phyloP scores from a whole-genome alignment of 768 basidiomycete species.

The Boletus rufocinnamomeus region DNA sequence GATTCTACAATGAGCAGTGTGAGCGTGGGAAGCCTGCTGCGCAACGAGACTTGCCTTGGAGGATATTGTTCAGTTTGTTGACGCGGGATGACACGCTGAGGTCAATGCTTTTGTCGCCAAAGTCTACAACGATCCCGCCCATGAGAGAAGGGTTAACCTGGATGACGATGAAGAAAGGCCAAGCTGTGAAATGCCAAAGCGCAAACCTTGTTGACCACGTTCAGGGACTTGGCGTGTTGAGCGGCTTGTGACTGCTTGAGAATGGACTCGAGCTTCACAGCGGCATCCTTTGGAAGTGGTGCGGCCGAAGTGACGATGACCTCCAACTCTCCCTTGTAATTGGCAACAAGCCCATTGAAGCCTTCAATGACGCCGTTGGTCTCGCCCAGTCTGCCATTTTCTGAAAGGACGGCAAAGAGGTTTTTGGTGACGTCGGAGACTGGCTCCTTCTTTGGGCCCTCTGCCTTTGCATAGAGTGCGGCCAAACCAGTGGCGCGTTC shows the following conservation, averaged over 20 bases:
- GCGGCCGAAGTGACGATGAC: conserved; percentile 89
- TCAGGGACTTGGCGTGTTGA: conserved; percentile 83
- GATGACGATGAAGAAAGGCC: conserved; percentile 9
- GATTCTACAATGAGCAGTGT: conserved; percentile 25
- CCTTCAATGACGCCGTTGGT: conserved; percentile 85
- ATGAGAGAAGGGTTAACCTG: conserved; percentile 91
- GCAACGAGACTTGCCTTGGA: conserved; percentile 63
- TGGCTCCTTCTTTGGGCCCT: conserved; percentile 71
- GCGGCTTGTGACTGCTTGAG: conserved; percentile 87
- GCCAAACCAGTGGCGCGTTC: conserved; percentile 74
- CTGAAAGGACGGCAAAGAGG: conserved; percentile 83
- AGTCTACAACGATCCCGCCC: conserved; percentile 93
- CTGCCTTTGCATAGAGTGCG: conserved; percentile 66
- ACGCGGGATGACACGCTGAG: conserved; percentile 92
- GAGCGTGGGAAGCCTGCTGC: conserved; percentile 9
- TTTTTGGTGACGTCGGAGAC: conserved; percentile 89
- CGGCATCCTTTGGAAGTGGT: conserved; percentile 74
- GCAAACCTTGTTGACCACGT: conserved; percentile 87
- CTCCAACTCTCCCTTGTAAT: conserved; percentile 91
- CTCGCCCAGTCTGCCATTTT: conserved; percentile 90
- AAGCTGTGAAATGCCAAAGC: neutral
- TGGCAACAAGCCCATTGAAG: conserved; percentile 85
- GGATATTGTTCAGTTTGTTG: conserved; percentile 88
- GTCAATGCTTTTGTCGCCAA: conserved; percentile 98
- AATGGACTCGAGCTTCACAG: conserved; percentile 76